Evolutionary conservation across 202 grass and related monocot genomes (phyloP).

Genomic region (Cymbopogon flexuosus): DNA sequence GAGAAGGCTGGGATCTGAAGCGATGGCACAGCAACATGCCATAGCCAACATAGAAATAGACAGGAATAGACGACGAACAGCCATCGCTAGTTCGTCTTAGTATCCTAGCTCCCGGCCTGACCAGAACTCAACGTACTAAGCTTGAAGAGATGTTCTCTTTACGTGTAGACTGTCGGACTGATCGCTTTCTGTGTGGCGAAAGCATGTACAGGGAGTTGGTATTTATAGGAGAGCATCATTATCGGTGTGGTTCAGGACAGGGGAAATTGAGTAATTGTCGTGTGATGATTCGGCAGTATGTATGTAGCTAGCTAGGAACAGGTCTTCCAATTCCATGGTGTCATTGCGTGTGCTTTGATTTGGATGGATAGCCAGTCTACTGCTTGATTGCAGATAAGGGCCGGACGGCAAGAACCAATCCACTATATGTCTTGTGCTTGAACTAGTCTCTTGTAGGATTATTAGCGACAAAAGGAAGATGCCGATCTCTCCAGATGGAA

Average conservation of each 20-base stretch:
- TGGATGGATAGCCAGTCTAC: background rate
- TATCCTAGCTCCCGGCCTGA: background rate
- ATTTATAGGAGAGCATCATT: background rate
- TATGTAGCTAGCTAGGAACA: background rate
- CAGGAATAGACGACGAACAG: background rate
- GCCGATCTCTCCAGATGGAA: background rate
- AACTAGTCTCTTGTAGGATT: background rate
- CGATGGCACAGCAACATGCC: background rate
- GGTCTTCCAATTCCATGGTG: background rate
- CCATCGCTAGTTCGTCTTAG: background rate
- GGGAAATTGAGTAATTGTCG: background rate
- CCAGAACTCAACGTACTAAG: background rate
- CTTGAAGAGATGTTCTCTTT: background rate
- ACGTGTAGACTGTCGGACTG: background rate
- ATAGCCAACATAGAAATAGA: background rate
- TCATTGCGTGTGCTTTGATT: background rate
- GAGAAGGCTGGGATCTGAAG: slow-evolving; percentile 20
- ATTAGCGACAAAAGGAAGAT: background rate
- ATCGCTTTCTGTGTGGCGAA: background rate
- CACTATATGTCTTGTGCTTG: background rate
- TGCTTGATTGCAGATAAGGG: background rate
- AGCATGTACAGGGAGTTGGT: background rate
- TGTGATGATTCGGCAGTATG: background rate
- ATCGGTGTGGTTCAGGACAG: background rate
- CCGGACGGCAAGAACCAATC: background rate